These are phyloP conservation scores for Aspergillus unguis DNA, from an alignment of 2,329 filamentous ascomycete species.

Conservation along the genomic window DNA sequence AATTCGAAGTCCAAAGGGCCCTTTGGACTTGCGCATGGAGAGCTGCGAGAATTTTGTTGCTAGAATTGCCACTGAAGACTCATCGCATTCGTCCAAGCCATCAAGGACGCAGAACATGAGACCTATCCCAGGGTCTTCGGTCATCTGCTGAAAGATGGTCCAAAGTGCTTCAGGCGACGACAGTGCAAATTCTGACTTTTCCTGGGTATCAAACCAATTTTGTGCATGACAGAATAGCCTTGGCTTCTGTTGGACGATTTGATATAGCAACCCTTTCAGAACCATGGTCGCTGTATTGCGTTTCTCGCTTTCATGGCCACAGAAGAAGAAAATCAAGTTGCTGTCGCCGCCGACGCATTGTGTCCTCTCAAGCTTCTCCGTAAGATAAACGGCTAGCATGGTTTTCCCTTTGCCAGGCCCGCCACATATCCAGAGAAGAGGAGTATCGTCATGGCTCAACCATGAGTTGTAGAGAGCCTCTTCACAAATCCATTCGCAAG, in stretches of 20 bases:
- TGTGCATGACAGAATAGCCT: neutral
- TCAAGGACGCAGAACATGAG: slow-evolving; percentile 21
- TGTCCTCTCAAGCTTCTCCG: slow-evolving; percentile 21
- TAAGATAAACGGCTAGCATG: slow-evolving; percentile 36
- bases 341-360: neutral
- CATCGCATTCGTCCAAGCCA: slow-evolving; percentile 21
- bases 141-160: slow-evolving; percentile 1
- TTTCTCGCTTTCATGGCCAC: slow-evolving; percentile 22
- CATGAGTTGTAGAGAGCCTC: slow-evolving; percentile 20
- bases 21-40: neutral
- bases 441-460: slow-evolving; percentile 19
- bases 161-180: neutral
- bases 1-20: neutral
- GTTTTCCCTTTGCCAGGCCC: slow-evolving; percentile 42
- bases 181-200: neutral
- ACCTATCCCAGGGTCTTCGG: slow-evolving; percentile 9
- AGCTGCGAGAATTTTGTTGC: slow-evolving; percentile 12
- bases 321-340: slow-evolving; percentile 26
- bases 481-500: slow-evolving; percentile 22
- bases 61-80: slow-evolving; percentile 14
- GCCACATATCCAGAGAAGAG: slow-evolving; percentile 39
- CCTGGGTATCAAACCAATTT: neutral
- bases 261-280: slow-evolving; percentile 22
- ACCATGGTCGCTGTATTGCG: slow-evolving; percentile 18
- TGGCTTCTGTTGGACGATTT: neutral